A percentile compares a stretch with the other conserved stretches of the same genome.
Conservation (phyloP, 2,329 filamentous ascomycete genomes). For the Didymella glomerata region DNA sequence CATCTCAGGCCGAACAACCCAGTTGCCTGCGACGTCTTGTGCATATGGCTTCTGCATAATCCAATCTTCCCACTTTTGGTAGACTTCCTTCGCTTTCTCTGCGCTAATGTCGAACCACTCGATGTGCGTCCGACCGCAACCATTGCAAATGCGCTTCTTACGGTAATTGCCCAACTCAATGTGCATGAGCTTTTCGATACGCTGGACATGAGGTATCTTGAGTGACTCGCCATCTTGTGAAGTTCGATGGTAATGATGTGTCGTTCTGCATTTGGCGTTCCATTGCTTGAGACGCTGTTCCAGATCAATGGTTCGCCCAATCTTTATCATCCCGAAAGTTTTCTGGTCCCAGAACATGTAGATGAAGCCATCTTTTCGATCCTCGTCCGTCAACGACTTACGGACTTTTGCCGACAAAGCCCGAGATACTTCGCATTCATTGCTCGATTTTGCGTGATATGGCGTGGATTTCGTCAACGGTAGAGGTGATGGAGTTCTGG, state of each 20-base stretch:
- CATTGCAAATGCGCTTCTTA: slow-evolving; percentile 69
- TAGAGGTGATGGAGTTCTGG: background rate
- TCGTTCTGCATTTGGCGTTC: slow-evolving; percentile 20
- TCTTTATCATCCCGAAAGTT: slow-evolving; percentile 28
- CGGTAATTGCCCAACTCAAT: slow-evolving; percentile 71
- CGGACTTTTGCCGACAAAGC: background rate
- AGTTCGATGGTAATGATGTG: slow-evolving; percentile 15
- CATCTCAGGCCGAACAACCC: slow-evolving; percentile 19
- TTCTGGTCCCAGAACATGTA: slow-evolving; percentile 29
- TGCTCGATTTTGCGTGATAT: background rate
- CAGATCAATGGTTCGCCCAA: slow-evolving; percentile 24
- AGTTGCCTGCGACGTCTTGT: slow-evolving; percentile 4
- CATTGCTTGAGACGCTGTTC: slow-evolving; percentile 21
- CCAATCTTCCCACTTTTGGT: slow-evolving; percentile 28
- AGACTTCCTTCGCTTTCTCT: slow-evolving; percentile 17
- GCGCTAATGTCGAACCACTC: slow-evolving; percentile 85
- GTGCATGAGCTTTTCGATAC: slow-evolving; percentile 86
- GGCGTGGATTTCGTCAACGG: background rate
- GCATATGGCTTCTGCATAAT: slow-evolving; percentile 22
- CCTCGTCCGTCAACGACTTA: background rate
- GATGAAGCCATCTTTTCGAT: background rate
- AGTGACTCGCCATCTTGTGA: slow-evolving; percentile 44
- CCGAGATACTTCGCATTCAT: background rate
- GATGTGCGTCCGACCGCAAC: slow-evolving; percentile 79
- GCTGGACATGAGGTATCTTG: slow-evolving; percentile 81